A percentile compares a stretch with the other conserved stretches of the same genome.
phyloP scores from a whole-genome alignment of 2,329 filamentous ascomycete species.

The Xylariaceae sp. region DNA sequence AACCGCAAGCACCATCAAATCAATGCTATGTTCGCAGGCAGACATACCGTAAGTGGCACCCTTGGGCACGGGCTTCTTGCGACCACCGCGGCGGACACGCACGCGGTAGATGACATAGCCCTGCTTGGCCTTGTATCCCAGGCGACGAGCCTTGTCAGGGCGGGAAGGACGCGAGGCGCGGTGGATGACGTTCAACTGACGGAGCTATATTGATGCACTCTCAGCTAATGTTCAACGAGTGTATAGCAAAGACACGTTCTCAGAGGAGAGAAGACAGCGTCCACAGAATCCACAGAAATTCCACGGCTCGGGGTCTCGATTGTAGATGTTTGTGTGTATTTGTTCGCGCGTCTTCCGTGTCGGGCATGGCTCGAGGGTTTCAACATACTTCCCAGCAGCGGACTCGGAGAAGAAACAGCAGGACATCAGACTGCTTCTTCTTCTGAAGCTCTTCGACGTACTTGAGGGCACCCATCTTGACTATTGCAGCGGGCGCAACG shows the following conservation, averaged over 20 bases:
- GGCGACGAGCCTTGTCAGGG: constrained; percentile 99
- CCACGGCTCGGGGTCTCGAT: constrained; percentile 29
- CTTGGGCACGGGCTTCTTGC: constrained; percentile 95
- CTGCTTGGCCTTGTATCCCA: constrained; percentile 99
- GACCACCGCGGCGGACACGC: constrained; percentile 96
- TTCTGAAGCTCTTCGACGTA: constrained; percentile 99
- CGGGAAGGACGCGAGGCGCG: constrained; percentile 96
- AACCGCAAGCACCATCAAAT: not conserved
- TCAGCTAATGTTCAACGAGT: constrained; percentile 99
- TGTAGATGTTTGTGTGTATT: constrained; percentile 29
- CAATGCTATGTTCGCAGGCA: not conserved
- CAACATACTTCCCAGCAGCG: constrained; percentile 99
- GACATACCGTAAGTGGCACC: constrained; percentile 95
- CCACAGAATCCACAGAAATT: constrained; percentile 35
- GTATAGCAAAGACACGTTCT: constrained; percentile 70
- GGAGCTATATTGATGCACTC: constrained; percentile 99
- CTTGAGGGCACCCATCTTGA: constrained; percentile 99
- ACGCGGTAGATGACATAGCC: constrained; percentile 99
- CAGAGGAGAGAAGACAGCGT: constrained; percentile 34
- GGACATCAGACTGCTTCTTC: constrained; percentile 99
- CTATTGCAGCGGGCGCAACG: constrained; percentile 34
- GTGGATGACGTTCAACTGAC: constrained; percentile 99
- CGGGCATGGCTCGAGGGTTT: constrained; percentile 34
- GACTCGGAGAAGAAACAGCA: constrained; percentile 99
- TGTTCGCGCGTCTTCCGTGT: constrained; percentile 29